Evolutionary conservation across 140 eudicot genomes (phyloP), one percentile per base, ranked within the genome.

Genomic region (Anethum foeniculum): DNA sequence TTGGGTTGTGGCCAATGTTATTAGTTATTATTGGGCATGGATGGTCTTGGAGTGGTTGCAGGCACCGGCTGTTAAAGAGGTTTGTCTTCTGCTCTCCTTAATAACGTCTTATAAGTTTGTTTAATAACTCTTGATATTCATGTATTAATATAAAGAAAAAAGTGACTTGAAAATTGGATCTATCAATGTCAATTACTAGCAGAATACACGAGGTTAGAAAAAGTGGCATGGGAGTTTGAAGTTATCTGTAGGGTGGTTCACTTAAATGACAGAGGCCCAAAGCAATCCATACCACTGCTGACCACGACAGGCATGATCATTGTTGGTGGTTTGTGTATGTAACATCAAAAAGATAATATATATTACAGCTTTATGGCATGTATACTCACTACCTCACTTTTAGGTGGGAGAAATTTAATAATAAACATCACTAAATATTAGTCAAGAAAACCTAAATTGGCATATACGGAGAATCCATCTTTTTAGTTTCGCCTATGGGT

Each of bases 21-120:
- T 81, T 87, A 85, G 86, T 86, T 87, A 85, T 85, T 82, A 43
- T 81, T 86, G 97, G 87, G 91, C 91, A 84, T 86, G 90, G 84
- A 84, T 91, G 90, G 84, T 85, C 85, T 89, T 90, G 95, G 92
- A 87, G 84, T 89, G 81, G 81, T 86, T 90, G 96, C 97, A 85
- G 93, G 96, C 93, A 86, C 89, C 81, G 87, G 90, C 89, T 85
- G 80, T 71, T 87, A 74, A 84, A 76, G 83, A 90, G 97, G 96
- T 92, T 76, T 82, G 84, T 85, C 89, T 86, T 73, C 81, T 14
- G 30, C 83, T 68, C 86, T 76, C 75, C 64, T 52, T 80, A 19
- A 19, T 27, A 25, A 39, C 71, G 14, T 14, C 54, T 64, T 64
- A 27, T 3, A 13, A 27, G 16, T 64, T 10, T 64, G 16, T 64